Evolutionary conservation across 164 flowering plant genomes (phyloP), one percentile per base, ranked within the genome.

Genomic region (Aristolochia fimbriata): DNA sequence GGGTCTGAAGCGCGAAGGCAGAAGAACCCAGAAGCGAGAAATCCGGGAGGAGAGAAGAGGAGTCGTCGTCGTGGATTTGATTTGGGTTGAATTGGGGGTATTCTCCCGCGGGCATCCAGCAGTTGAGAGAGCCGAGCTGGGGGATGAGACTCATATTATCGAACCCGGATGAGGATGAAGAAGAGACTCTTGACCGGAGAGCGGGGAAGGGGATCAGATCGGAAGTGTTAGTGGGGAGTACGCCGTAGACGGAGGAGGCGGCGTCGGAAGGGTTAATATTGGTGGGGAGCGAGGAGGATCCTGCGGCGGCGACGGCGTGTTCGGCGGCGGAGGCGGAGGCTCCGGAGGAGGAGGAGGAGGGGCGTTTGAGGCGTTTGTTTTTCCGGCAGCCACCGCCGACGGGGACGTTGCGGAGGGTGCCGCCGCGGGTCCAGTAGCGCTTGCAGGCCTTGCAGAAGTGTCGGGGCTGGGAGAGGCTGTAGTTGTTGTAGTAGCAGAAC

Each of bases 401-500:
- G 2, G 89, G 96, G 23, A 88, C 96, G 59, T 88, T 88, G 31
- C 96, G 73, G 2, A 88, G 69, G n/a, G 96, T 85, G 1, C 96
- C 96, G 5, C 96, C 96, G 46, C 84, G 58, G 2, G 96, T 87
- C 95, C 95, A 87, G 74, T 87, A 87, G 6, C 95, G 76, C 73
- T 83, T 85, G 33, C 95, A 87, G 23, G 86, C 89, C 65, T 83
- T 88, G 78, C 96, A 88, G 66, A 88, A 88, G 70, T 88, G 87
- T 43, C 96, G 64, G 0, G 96, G 96, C 67, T 88, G 96, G 19
- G 91, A 79, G 49, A 85, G 63, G 67, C 86, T 85, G 82, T 87
- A 87, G 79, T 87, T 87, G 82, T 87, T 87, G 81, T 84, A 87
- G 80, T 87, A 87, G 59, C 94, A 87, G 63, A 87, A 87, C 71